Conservation (phyloP, 148 eudicot genomes). For the Agrostemma githago region DNA sequence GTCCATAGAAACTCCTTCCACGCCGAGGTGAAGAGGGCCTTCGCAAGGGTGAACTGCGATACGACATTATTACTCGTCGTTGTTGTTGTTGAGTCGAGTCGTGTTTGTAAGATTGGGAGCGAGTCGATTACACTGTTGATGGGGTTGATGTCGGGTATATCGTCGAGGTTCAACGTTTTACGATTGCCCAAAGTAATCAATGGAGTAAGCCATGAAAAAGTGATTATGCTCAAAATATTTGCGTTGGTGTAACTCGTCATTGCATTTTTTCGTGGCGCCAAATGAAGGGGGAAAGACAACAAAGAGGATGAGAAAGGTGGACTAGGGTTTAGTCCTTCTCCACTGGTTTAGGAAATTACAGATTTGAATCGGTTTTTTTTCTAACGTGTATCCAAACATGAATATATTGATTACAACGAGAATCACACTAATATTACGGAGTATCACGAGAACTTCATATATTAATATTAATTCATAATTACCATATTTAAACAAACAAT, state of each 20-base stretch:
- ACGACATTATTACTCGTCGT: neutral
- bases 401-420: no score
- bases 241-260: conserved; percentile 8
- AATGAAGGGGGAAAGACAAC: no score
- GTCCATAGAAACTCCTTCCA: conserved; percentile 16
- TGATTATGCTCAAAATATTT: neutral
- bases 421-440: no score
- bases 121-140: conserved; percentile 5
- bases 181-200: neutral
- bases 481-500: no score
- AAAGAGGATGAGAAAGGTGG: no score
- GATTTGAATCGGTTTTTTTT: no score
- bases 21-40: neutral
- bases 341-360: no score
- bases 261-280: no score
- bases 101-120: conserved; percentile 11
- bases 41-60: conserved; percentile 3
- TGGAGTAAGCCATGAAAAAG: conserved; percentile 15
- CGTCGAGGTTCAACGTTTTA: conserved; percentile 14
- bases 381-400: no score
- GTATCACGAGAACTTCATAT: no score
- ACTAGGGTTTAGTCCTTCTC: no score
- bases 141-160: conserved; percentile 10
- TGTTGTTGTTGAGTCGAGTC: neutral
- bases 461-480: no score